Evolutionary conservation across 129 eudicot species (phyloP).

Genomic region (Artemisia tridentata): DNA sequence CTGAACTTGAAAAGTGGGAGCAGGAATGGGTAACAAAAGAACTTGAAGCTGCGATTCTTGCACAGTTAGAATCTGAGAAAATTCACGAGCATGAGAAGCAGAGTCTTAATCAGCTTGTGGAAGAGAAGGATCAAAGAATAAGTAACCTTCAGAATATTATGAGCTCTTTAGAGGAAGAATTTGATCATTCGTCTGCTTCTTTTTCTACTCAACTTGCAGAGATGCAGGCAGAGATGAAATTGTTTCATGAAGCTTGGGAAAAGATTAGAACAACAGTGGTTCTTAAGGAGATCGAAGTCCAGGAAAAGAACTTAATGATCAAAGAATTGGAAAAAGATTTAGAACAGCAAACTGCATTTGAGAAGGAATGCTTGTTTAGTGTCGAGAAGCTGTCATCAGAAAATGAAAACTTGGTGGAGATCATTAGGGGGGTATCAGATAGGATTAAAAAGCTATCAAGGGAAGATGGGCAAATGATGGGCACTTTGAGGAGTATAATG

Average conservation of each 20-base stretch:
- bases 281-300: slow-evolving; percentile 57
- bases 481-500: slow-evolving; percentile 50
- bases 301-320: slow-evolving; percentile 45
- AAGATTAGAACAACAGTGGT: slow-evolving; percentile 40
- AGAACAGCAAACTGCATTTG: slow-evolving; percentile 24
- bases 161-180: slow-evolving; percentile 51
- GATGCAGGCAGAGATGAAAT: slow-evolving; percentile 46
- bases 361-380: slow-evolving; percentile 33
- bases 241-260: slow-evolving; percentile 57
- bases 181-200: slow-evolving; percentile 48
- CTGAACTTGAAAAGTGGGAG: slow-evolving; percentile 30
- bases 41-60: slow-evolving; percentile 57
- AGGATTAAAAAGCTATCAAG: slow-evolving; percentile 38
- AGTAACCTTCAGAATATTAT: slow-evolving; percentile 51
- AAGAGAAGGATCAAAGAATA: slow-evolving; percentile 58
- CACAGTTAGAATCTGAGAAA: slow-evolving; percentile 42
- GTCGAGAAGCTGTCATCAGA: slow-evolving; percentile 38
- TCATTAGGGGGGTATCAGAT: slow-evolving; percentile 36
- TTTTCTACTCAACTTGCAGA: slow-evolving; percentile 43
- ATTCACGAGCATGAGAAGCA: slow-evolving; percentile 37
- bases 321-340: slow-evolving; percentile 52
- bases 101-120: slow-evolving; percentile 47
- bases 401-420: slow-evolving; percentile 40
- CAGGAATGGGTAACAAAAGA: slow-evolving; percentile 59
- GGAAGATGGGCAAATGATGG: slow-evolving; percentile 55